A percentile compares a stretch with the other conserved stretches of the same genome.
These are phyloP conservation scores for Auricularia sp. DNA, from an alignment of 768 basidiomycete species.

Conservation along the genomic window DNA sequence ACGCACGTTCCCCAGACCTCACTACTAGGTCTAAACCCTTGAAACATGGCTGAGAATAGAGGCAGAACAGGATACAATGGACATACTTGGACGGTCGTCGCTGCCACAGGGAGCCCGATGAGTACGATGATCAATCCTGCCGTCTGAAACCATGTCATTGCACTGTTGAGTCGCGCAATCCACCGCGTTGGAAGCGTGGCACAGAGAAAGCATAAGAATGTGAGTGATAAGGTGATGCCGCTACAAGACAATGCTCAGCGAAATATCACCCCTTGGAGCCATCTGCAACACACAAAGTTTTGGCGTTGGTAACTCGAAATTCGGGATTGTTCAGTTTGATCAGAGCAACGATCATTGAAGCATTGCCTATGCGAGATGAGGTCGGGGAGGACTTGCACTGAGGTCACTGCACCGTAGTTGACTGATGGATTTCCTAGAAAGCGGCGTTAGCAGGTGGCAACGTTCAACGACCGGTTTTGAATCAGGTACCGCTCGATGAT, in stretches of 20 bases:
- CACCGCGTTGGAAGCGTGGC: constrained; percentile 8
- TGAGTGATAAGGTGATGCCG: constrained; percentile 2
- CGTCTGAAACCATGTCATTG: constrained; percentile 6
- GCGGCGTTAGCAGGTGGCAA: background rate
- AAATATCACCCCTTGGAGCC: background rate
- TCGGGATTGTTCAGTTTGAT: constrained; percentile 5
- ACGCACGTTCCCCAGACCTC: constrained; percentile 3
- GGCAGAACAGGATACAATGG: background rate
- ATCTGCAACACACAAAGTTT: background rate
- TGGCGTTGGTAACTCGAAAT: constrained; percentile 4
- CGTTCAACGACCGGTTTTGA: background rate
- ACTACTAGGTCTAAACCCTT: background rate
- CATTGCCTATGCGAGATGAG: background rate
- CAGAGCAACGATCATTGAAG: constrained; percentile 7
- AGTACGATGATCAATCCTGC: constrained; percentile 5
- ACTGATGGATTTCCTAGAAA: constrained; percentile 7
- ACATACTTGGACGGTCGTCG: background rate
- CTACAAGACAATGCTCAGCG: background rate
- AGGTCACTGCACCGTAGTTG: background rate
- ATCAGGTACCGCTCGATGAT: background rate
- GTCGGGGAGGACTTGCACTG: background rate
- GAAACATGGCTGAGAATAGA: background rate
- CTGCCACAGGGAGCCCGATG: constrained; percentile 5
- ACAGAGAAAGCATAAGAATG: constrained; percentile 3
- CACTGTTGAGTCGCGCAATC: constrained; percentile 7